phyloP scores from a whole-genome alignment of 805 yeast genomes.

The Helenozyma baotianmanensis region DNA sequence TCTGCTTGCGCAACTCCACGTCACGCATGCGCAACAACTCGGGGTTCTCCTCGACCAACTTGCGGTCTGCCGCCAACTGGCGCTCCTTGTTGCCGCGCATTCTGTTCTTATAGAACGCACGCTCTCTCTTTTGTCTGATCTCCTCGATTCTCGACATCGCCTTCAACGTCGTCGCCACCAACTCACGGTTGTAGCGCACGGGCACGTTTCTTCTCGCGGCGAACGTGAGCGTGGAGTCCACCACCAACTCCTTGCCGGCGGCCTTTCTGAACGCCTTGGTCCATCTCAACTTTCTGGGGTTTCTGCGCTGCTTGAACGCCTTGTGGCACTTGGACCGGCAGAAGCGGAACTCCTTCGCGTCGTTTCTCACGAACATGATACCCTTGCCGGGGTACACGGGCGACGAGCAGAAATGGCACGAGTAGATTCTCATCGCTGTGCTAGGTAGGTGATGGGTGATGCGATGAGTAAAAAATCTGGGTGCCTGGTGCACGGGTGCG shows the following conservation, averaged over 20 bases:
- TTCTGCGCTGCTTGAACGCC: slow-evolving; percentile 95
- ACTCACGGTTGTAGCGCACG: slow-evolving; percentile 93
- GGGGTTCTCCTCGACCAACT: slow-evolving; percentile 84
- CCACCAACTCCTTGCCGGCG: slow-evolving; percentile 97
- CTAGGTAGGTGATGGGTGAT: slow-evolving; percentile 6
- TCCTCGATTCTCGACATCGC: slow-evolving; percentile 96
- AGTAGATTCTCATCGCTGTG: slow-evolving; percentile 68
- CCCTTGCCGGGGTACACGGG: slow-evolving; percentile 89
- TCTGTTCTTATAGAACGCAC: slow-evolving; percentile 98
- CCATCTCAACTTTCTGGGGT: slow-evolving; percentile 97
- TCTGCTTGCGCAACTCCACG: slow-evolving; percentile 76
- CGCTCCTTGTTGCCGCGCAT: slow-evolving; percentile 95
- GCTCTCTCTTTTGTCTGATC: slow-evolving; percentile 92
- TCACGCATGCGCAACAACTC: slow-evolving; percentile 89
- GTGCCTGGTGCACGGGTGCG: slow-evolving; percentile 15
- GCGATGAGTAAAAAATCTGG: slow-evolving; percentile 15
- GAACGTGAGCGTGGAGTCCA: slow-evolving; percentile 92
- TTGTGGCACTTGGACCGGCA: slow-evolving; percentile 98
- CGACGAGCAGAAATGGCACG: slow-evolving; percentile 95
- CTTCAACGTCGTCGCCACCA: slow-evolving; percentile 87
- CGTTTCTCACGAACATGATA: slow-evolving; percentile 95
- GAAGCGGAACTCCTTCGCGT: slow-evolving; percentile 95
- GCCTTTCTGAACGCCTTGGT: slow-evolving; percentile 98
- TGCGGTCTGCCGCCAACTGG: slow-evolving; percentile 79
- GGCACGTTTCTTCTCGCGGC: slow-evolving; percentile 98